These are phyloP conservation scores for Lachancea meyersii DNA, from an alignment of 805 yeast species.

Conservation along the genomic window DNA sequence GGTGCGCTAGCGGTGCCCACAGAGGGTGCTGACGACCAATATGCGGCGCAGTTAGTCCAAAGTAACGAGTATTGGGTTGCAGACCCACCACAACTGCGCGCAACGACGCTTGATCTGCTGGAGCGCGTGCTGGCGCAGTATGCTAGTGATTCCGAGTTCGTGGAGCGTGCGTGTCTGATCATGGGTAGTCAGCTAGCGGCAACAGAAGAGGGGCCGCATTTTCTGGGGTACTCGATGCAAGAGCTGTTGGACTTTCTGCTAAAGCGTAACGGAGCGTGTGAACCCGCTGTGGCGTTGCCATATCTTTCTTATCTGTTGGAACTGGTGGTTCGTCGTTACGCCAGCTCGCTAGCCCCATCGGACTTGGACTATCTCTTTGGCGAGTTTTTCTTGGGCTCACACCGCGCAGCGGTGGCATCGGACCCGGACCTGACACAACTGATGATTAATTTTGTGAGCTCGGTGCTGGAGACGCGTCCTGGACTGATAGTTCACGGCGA, in stretches of 20 bases:
- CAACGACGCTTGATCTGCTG: constrained; percentile 38
- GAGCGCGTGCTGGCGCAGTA: constrained; percentile 36
- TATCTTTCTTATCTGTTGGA: constrained; percentile 42
- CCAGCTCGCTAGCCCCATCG: constrained; percentile 28
- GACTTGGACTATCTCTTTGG: constrained; percentile 35
- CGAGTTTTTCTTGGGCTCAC: constrained; percentile 34
- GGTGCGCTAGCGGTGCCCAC: constrained; percentile 60
- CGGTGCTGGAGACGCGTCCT: constrained; percentile 46
- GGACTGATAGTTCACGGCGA: constrained; percentile 36
- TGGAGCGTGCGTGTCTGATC: constrained; percentile 59
- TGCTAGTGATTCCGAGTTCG: constrained; percentile 41
- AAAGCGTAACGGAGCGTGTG: constrained; percentile 22
- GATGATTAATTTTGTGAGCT: constrained; percentile 44
- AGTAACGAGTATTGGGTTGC: constrained; percentile 42
- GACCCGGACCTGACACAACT: constrained; percentile 60
- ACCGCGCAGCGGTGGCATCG: constrained; percentile 32
- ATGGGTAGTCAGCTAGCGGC: constrained; percentile 34
- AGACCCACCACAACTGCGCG: constrained; percentile 44
- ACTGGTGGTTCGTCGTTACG: constrained; percentile 38
- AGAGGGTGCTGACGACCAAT: constrained; percentile 26
- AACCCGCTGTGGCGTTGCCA: constrained; percentile 36
- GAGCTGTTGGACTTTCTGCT: constrained; percentile 26
- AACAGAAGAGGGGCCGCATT: constrained; percentile 29
- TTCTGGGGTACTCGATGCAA: constrained; percentile 24
- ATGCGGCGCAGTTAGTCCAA: constrained; percentile 18